phyloP scores from a whole-genome alignment of 2,329 filamentous ascomycete genomes.

The Pseudogymnoascus sp. region DNA sequence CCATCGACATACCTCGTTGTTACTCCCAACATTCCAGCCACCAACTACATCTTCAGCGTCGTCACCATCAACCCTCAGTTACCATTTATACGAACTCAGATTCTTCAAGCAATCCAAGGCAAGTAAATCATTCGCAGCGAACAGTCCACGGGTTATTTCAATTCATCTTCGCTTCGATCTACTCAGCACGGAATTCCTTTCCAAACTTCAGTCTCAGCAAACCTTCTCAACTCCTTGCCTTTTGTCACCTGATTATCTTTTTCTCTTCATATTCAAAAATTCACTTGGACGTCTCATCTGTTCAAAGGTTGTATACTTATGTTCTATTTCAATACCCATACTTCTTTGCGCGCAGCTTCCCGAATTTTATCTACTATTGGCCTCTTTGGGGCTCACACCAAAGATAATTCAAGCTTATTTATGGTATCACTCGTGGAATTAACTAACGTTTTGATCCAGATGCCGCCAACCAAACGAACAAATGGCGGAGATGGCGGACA shows the following conservation, averaged over 20 bases:
- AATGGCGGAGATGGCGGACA: background rate
- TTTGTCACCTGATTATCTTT: background rate
- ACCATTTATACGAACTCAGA: background rate
- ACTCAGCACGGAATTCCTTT: background rate
- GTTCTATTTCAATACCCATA: background rate
- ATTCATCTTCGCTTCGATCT: background rate
- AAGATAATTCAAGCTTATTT: background rate
- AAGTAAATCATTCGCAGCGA: background rate
- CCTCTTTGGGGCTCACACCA: background rate
- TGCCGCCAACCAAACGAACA: background rate
- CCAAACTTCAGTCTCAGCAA: background rate
- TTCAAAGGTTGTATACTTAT: background rate
- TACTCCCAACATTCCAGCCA: background rate
- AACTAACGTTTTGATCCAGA: background rate
- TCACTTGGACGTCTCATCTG: background rate
- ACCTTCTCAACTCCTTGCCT: background rate
- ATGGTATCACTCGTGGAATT: background rate
- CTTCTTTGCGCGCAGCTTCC: background rate
- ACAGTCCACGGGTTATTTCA: background rate
- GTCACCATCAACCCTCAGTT: background rate
- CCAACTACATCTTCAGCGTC: background rate
- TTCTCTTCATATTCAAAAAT: background rate
- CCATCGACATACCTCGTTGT: background rate
- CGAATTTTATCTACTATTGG: background rate
- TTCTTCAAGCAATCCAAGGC: background rate